Conservation (phyloP, 331 rosid genomes). For the Erythrophleum ivorense region DNA sequence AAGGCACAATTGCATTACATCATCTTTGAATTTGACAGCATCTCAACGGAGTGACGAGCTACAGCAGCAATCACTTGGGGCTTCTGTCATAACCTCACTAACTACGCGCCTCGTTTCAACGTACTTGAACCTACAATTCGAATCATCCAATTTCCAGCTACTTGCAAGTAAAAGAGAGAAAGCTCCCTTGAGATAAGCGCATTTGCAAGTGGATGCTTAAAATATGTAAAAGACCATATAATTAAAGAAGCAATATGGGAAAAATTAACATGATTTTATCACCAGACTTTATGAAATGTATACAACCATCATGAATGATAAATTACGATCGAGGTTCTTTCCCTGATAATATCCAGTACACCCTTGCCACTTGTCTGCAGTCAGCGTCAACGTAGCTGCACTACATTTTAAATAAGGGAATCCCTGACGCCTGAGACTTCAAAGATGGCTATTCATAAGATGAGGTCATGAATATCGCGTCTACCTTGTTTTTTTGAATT, state of each 20-base stretch:
- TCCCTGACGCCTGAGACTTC: conserved; percentile 36
- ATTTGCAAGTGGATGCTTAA: not conserved
- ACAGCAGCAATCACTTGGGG: not conserved
- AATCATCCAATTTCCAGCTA: not conserved
- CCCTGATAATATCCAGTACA: conserved; percentile 35
- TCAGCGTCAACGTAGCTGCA: conserved; percentile 42
- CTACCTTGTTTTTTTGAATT: conserved; percentile 38
- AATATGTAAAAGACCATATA: not conserved
- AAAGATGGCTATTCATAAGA: conserved; percentile 39
- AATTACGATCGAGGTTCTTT: conserved; percentile 33
- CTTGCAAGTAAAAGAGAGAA: not conserved
- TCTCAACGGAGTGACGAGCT: not conserved
- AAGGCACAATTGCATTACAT: not conserved
- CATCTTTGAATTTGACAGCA: not conserved
- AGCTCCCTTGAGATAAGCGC: not conserved
- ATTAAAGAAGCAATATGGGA: conserved; percentile 1
- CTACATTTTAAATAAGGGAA: conserved; percentile 36
- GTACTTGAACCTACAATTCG: conserved; percentile 1
- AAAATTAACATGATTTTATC: conserved; percentile 32
- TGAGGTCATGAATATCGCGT: conserved; percentile 35
- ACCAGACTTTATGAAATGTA: conserved; percentile 40
- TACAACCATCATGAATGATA: conserved; percentile 47
- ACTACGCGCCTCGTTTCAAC: not conserved
- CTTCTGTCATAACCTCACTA: not conserved
- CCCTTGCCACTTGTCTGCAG: conserved; percentile 39